Percentiles rank a stretch among this genome's conserved stretches.
phyloP scores from a whole-genome alignment of 1,284 basidiomycete genomes.

The Mycosarcoma mackinlayi region DNA sequence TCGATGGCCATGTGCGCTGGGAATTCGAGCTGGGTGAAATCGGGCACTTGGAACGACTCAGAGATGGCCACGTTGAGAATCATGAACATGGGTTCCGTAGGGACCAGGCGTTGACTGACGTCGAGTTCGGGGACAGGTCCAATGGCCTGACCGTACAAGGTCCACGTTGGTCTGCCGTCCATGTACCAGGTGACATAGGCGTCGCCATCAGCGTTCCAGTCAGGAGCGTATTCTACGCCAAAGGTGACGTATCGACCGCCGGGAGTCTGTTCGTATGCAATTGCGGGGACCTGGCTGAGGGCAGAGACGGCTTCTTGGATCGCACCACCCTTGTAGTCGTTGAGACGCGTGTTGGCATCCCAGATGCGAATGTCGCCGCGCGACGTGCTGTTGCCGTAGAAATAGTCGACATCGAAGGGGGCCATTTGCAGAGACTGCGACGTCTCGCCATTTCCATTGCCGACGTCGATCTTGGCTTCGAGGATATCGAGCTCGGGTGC shows the following conservation, averaged over 20 bases:
- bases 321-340: constrained; percentile 63
- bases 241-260: constrained; percentile 52
- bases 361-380: constrained; percentile 50
- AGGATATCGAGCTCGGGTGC: constrained; percentile 68
- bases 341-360: constrained; percentile 51
- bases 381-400: constrained; percentile 51
- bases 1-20: constrained; percentile 70
- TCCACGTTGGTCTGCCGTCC: constrained; percentile 64
- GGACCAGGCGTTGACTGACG: constrained; percentile 55
- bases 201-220: constrained; percentile 59
- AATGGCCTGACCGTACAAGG: constrained; percentile 48
- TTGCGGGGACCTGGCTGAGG: constrained; percentile 53
- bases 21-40: constrained; percentile 68
- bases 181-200: constrained; percentile 62
- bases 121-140: constrained; percentile 48
- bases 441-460: constrained; percentile 52
- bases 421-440: constrained; percentile 67
- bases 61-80: constrained; percentile 65
- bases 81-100: constrained; percentile 62
- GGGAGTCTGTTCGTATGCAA: constrained; percentile 48
- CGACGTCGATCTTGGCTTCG: constrained; percentile 72
- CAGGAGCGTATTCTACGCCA: constrained; percentile 67
- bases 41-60: constrained; percentile 70
- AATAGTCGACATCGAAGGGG: constrained; percentile 65
- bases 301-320: constrained; percentile 67